Evolutionary conservation across 371 early-diverging fungal species (phyloP).

Genomic region (Mucor saturninus): DNA sequence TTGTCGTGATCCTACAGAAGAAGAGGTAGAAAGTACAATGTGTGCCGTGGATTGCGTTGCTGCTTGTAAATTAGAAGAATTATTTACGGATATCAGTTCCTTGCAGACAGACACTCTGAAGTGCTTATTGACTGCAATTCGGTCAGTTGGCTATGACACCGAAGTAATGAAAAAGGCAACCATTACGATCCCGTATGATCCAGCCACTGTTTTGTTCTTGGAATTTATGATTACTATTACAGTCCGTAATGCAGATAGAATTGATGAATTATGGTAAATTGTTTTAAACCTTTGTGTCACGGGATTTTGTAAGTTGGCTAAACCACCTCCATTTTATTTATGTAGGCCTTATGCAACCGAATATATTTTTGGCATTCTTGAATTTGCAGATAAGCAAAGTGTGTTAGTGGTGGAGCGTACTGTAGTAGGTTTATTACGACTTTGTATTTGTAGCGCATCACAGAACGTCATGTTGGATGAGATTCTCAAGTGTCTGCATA

Average conservation of each 20-base stretch:
- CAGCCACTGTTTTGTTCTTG: constrained; percentile 73
- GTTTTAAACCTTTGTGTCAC: constrained; percentile 2
- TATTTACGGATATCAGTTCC: constrained; percentile 75
- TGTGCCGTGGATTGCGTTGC: constrained; percentile 74
- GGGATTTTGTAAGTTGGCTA: background rate
- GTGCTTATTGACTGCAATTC: constrained; percentile 63
- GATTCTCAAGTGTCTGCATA: constrained; percentile 66
- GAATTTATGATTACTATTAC: constrained; percentile 78
- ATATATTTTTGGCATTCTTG: constrained; percentile 71
- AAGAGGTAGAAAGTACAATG: constrained; percentile 75
- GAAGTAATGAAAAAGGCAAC: constrained; percentile 43
- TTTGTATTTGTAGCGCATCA: constrained; percentile 74
- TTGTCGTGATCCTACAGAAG: constrained; percentile 71
- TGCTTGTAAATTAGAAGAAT: constrained; percentile 74
- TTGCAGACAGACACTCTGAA: constrained; percentile 69
- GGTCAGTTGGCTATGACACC: constrained; percentile 43
- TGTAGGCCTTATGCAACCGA: constrained; percentile 67
- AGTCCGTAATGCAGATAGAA: constrained; percentile 74
- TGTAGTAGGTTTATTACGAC: constrained; percentile 73
- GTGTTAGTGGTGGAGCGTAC: constrained; percentile 76
- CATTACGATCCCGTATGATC: constrained; percentile 62
- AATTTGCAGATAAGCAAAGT: constrained; percentile 72
- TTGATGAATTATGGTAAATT: constrained; percentile 64
- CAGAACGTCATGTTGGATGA: constrained; percentile 59
- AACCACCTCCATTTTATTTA: background rate